Conservation (phyloP, 1,139 yeast species). For the Blastobotrys serpentis region DNA sequence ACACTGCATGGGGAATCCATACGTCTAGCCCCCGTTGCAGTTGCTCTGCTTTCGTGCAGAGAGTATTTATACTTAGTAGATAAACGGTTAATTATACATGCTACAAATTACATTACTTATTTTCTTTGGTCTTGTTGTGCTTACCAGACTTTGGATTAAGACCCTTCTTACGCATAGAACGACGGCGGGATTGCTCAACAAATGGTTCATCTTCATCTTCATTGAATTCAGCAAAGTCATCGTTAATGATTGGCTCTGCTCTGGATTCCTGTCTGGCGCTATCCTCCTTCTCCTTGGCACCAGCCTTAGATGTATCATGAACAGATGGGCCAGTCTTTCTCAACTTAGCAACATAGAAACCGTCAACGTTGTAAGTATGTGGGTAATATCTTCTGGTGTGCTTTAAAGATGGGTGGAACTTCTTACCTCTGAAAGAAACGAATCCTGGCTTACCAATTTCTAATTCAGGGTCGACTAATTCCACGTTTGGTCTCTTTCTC, state of each 20-base stretch:
- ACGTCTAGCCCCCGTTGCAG: slow-evolving; percentile 13
- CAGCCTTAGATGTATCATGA: slow-evolving; percentile 63
- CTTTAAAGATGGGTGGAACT: slow-evolving; percentile 71
- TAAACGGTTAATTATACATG: not conserved
- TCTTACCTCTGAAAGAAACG: slow-evolving; percentile 89
- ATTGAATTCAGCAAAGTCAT: slow-evolving; percentile 81
- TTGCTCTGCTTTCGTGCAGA: not conserved
- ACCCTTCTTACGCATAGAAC: slow-evolving; percentile 76
- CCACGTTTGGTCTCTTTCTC: slow-evolving; percentile 94
- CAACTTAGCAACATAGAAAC: slow-evolving; percentile 96
- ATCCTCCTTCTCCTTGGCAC: slow-evolving; percentile 83
- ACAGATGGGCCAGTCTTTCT: slow-evolving; percentile 86
- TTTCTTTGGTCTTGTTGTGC: slow-evolving; percentile 23
- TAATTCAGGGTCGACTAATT: slow-evolving; percentile 89
- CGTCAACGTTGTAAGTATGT: slow-evolving; percentile 97
- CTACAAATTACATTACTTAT: not conserved
- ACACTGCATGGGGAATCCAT: slow-evolving; percentile 69
- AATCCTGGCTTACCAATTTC: slow-evolving; percentile 96
- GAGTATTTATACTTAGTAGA: not conserved
- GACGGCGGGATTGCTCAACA: slow-evolving; percentile 71
- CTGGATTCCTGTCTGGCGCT: slow-evolving; percentile 70
- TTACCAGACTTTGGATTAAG: slow-evolving; percentile 58
- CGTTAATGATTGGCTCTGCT: slow-evolving; percentile 72
- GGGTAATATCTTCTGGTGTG: slow-evolving; percentile 96
- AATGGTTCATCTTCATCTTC: slow-evolving; percentile 71